Conservation (phyloP, 2,329 filamentous ascomycete genomes). For the Ophiostoma tasmaniense region DNA sequence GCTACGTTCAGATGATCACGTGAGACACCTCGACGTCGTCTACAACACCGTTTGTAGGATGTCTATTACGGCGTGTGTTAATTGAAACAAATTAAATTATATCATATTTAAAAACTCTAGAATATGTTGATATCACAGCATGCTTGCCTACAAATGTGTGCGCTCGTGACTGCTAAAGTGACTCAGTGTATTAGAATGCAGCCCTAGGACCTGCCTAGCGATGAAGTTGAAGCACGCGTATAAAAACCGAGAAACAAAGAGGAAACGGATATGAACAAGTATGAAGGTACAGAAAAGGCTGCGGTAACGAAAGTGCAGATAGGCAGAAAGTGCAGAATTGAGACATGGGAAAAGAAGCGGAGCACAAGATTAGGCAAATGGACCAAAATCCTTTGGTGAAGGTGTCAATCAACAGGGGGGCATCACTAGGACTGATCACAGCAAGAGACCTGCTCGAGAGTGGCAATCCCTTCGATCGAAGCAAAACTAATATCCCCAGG, state of each 20-base stretch:
- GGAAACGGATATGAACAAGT: background rate
- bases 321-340: background rate
- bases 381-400: background rate
- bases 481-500: background rate
- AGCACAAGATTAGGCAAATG: background rate
- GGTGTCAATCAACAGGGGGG: background rate
- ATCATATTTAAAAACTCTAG: too few species aligned
- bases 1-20: background rate
- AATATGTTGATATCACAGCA: too few species aligned
- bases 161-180: background rate
- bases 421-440: background rate
- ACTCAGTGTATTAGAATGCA: background rate
- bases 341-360: background rate
- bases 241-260: background rate
- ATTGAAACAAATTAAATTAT: too few species aligned
- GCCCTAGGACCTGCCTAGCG: background rate
- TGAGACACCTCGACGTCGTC: background rate
- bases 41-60: too few species aligned
- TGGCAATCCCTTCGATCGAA: background rate
- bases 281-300: background rate
- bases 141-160: background rate
- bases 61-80: too few species aligned
- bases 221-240: background rate
- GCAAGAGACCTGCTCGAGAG: background rate
- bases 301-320: background rate